Percentiles rank a stretch among this genome's conserved stretches.
Conservation (phyloP, 768 basidiomycete species). For the Psilocybe cubensis region DNA sequence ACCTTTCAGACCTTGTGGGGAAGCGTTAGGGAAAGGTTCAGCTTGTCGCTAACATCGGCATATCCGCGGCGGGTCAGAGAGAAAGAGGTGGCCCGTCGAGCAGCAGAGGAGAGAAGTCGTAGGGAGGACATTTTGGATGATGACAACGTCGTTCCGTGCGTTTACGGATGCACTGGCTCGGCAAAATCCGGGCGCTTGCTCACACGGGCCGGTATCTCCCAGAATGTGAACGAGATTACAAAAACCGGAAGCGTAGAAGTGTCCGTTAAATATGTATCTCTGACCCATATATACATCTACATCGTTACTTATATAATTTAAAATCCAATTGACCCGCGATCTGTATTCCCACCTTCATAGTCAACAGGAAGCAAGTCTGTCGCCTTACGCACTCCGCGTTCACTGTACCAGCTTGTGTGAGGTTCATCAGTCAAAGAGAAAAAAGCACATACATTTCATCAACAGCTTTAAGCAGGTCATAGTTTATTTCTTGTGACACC, state of each 20-base stretch:
- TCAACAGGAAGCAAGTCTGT: slow-evolving; percentile 66
- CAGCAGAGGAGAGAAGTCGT: slow-evolving; percentile 67
- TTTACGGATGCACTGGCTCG: slow-evolving; percentile 41
- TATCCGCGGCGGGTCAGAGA: slow-evolving; percentile 77
- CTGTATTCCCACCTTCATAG: slow-evolving; percentile 52
- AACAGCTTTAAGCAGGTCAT: slow-evolving; percentile 86
- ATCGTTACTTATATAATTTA: slow-evolving; percentile 17
- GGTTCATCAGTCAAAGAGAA: not conserved
- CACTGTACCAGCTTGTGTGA: slow-evolving; percentile 42
- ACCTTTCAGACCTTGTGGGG: slow-evolving; percentile 80
- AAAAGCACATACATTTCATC: slow-evolving; percentile 82
- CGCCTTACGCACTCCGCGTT: slow-evolving; percentile 65
- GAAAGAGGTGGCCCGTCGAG: slow-evolving; percentile 60
- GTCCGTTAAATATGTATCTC: not conserved
- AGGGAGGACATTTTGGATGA: slow-evolving; percentile 70
- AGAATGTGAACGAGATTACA: not conserved
- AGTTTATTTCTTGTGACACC: slow-evolving; percentile 90
- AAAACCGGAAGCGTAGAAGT: not conserved
- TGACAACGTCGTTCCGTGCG: slow-evolving; percentile 37
- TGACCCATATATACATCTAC: not conserved
- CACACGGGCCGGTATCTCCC: not conserved
- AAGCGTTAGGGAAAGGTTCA: slow-evolving; percentile 90
- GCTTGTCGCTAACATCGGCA: slow-evolving; percentile 89
- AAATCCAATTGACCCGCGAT: slow-evolving; percentile 48
- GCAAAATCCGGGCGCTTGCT: slow-evolving; percentile 21